A percentile compares a stretch with the other conserved stretches of the same genome.
Conservation (phyloP, 192 early-diverging fungal genomes). For the Backusella circina region DNA sequence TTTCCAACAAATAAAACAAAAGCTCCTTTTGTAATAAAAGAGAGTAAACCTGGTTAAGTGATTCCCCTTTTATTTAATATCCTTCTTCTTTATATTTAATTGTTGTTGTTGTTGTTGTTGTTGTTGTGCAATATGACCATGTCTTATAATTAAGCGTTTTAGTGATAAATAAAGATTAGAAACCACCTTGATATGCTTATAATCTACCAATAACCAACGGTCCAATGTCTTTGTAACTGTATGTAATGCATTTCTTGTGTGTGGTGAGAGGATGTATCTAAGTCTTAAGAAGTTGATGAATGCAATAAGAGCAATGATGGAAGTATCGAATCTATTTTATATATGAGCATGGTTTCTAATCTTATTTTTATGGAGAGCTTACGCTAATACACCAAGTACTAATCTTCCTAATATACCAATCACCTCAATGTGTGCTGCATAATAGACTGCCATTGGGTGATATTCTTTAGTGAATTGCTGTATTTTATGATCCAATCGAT, state of each 20-base stretch:
- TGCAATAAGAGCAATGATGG: constrained; percentile 40
- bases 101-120: neutral
- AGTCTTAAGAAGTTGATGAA: constrained; percentile 70
- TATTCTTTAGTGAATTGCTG: constrained; percentile 48
- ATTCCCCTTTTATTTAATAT: neutral
- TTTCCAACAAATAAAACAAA: neutral
- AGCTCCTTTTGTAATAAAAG: neutral
- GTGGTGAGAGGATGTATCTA: constrained; percentile 58
- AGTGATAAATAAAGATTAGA: neutral
- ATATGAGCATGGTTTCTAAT: neutral
- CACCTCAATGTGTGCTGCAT: constrained; percentile 67
- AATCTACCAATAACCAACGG: constrained; percentile 6
- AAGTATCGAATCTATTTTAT: constrained; percentile 30
- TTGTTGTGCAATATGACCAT: neutral
- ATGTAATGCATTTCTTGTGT: constrained; percentile 39
- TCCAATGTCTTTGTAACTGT: constrained; percentile 36
- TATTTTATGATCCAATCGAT: constrained; percentile 33
- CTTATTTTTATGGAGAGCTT: too few species aligned
- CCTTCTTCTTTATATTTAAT: neutral
- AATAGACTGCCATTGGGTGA: constrained; percentile 55
- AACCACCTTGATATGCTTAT: neutral
- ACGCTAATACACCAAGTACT: constrained; percentile 46
- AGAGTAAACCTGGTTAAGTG: neutral
- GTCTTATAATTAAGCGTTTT: neutral
- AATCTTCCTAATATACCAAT: constrained; percentile 61